Evolutionary conservation across 2,329 filamentous ascomycete genomes (phyloP).

Genomic region (Emericellopsis cladophorae): DNA sequence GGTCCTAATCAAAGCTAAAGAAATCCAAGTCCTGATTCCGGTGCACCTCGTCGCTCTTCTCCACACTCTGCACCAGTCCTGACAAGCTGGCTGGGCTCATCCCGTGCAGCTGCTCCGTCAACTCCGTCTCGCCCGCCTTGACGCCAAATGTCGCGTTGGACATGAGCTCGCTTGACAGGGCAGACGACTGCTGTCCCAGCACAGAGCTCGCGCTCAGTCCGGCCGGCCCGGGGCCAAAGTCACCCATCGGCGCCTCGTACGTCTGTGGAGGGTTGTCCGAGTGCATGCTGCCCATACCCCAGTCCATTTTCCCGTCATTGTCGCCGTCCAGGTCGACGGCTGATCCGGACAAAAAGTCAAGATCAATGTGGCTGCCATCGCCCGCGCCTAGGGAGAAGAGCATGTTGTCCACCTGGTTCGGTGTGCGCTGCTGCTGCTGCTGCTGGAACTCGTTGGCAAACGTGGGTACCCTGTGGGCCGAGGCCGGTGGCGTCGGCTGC

Average conservation of each 20-base stretch:
- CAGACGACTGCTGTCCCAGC: conserved; percentile 10
- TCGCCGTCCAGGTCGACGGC: conserved; percentile 14
- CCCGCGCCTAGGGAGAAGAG: conserved; percentile 11
- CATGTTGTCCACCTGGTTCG: conserved; percentile 10
- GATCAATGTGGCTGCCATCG: conserved; percentile 9
- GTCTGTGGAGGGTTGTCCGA: conserved; percentile 5
- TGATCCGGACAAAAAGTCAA: conserved; percentile 14
- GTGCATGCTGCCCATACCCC: conserved; percentile 12
- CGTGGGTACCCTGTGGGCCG: conserved; percentile 7
- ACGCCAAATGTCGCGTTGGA: conserved; percentile 10
- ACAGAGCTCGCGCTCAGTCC: conserved; percentile 16
- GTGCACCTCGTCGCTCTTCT: conserved; percentile 9
- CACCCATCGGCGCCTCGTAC: conserved; percentile 11
- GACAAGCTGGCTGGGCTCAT: conserved; percentile 18
- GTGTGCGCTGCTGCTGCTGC: conserved; percentile 5
- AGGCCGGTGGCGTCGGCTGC: conserved; percentile 8
- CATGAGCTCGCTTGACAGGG: conserved; percentile 4
- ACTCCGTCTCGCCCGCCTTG: conserved; percentile 10
- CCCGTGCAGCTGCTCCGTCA: conserved; percentile 3
- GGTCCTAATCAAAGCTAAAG: conserved; percentile 15
- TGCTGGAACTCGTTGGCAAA: conserved; percentile 1
- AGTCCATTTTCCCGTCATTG: conserved; percentile 8
- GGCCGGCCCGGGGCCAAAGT: conserved; percentile 14
- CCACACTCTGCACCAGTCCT: conserved; percentile 15
- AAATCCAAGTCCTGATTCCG: conserved; percentile 26